Conservation (phyloP, 768 basidiomycete genomes). For the Holtermanniella nyarrowii region DNA sequence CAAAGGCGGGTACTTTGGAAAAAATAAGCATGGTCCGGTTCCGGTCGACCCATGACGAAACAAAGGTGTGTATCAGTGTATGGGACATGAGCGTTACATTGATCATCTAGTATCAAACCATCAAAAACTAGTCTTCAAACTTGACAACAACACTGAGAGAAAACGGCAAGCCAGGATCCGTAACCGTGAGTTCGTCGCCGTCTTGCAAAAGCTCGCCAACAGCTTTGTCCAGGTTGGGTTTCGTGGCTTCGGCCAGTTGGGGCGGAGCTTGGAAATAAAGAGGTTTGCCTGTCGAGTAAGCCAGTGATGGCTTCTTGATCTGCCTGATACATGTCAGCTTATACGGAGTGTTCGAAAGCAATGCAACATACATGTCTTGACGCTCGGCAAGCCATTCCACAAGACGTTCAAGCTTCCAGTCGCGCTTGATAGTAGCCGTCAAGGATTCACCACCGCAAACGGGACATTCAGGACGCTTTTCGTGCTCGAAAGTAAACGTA, state of each 20-base stretch:
- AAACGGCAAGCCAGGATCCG: slow-evolving; percentile 81
- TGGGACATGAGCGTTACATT: too few relatives aligned
- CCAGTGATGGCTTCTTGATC: slow-evolving; percentile 90
- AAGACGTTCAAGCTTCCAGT: slow-evolving; percentile 71
- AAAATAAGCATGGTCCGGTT: too few relatives aligned
- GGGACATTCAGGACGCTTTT: slow-evolving; percentile 84
- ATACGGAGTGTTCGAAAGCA: background rate
- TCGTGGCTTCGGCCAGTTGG: slow-evolving; percentile 74
- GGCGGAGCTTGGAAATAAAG: slow-evolving; percentile 92
- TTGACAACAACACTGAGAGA: slow-evolving; percentile 48
- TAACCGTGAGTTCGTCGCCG: slow-evolving; percentile 74
- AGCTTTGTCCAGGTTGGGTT: slow-evolving; percentile 81
- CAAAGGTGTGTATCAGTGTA: too few relatives aligned
- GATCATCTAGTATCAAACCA: too few relatives aligned
- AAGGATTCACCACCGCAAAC: slow-evolving; percentile 89
- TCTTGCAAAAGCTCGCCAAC: slow-evolving; percentile 67
- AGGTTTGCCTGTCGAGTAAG: slow-evolving; percentile 52
- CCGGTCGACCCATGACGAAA: too few relatives aligned
- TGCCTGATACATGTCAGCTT: slow-evolving; percentile 51
- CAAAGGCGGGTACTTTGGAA: too few relatives aligned
- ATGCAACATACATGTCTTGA: slow-evolving; percentile 69
- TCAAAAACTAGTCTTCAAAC: too few relatives aligned
- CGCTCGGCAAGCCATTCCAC: slow-evolving; percentile 79
- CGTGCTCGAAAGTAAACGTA: slow-evolving; percentile 93
- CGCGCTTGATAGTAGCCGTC: slow-evolving; percentile 58